A percentile compares a stretch with the other conserved stretches of the same genome.
Conservation (phyloP, 768 basidiomycete species). For the Chiua virens region DNA sequence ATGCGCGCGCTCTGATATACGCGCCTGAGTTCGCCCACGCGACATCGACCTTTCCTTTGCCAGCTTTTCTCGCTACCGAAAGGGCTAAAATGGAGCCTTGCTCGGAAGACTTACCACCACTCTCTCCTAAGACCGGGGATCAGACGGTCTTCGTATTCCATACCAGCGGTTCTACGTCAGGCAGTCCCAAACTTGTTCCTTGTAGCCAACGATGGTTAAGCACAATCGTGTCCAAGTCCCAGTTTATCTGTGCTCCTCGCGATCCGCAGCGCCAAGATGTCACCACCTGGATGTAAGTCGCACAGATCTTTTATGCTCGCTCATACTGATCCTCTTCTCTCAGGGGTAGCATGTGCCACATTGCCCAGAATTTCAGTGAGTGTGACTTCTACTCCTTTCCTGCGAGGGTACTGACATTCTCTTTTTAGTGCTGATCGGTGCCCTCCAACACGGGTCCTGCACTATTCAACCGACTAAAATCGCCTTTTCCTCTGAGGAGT, state of each 20-base stretch:
- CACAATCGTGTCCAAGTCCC: conserved; percentile 60
- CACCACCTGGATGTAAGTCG: conserved; percentile 67
- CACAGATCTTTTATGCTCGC: conserved; percentile 15
- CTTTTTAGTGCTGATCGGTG: conserved; percentile 59
- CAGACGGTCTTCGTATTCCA: conserved; percentile 71
- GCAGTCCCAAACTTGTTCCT: conserved; percentile 76
- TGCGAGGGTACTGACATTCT: conserved; percentile 20
- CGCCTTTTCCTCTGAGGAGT: conserved; percentile 65
- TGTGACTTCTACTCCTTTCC: conserved; percentile 19
- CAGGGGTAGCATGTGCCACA: conserved; percentile 86
- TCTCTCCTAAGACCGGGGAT: conserved; percentile 35
- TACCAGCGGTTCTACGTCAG: conserved; percentile 82
- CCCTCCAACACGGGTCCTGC: conserved; percentile 71
- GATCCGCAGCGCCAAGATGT: conserved; percentile 61
- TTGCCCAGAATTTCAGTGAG: conserved; percentile 75
- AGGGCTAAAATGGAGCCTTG: conserved; percentile 39
- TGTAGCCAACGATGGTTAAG: conserved; percentile 68
- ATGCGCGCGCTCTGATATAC: conserved; percentile 63
- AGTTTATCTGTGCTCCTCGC: conserved; percentile 48
- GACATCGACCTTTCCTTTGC: conserved; percentile 47
- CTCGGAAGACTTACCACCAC: conserved; percentile 42
- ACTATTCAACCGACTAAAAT: conserved; percentile 68
- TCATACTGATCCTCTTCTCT: conserved; percentile 34
- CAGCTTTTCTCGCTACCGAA: conserved; percentile 45
- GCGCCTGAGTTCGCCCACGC: conserved; percentile 54